Evolutionary conservation across 2,329 filamentous ascomycete species (phyloP), one percentile per base, ranked within the genome.

Genomic region (Cladosporium sp.): DNA sequence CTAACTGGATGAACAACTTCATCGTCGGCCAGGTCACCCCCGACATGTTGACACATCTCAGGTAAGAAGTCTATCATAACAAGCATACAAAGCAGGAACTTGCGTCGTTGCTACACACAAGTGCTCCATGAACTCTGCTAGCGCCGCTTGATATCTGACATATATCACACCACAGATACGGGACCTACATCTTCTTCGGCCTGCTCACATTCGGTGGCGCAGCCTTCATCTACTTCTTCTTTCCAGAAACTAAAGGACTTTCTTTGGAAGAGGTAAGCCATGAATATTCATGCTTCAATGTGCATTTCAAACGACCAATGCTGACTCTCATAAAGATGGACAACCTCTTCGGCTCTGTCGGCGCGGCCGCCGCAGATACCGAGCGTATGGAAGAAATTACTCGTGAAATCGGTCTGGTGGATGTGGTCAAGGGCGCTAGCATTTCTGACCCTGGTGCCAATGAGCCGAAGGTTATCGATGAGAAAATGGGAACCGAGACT

Each of bases 351-450:
- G 61, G 61, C 29, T 59, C 78, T 3, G 78, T 82, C 54, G 84
- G 85, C n/a, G 77, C 80, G 2, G 84, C 84, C 0, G 76, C 80
- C 43, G 80, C 82, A 1, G 85, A 89, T 61, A 75, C 79, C 47
- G 82, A 86, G 68, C 78, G 85, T 22, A 88, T 88, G 83, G 76
- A 77, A n/a, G 80, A 85, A 64, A 87, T 89, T 60, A 84, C 88
- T 64, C 70, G 73, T 27, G 84, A 88, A 59, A 82, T 89, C 54
- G 86, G 86, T 0, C 70, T 88, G 47, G 69, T 73, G 7, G 62
- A 70, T 20, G 50, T 59, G 24, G 54, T 64, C 6, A 58, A 55
- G 15, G 48, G 51, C 6, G 55, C 53, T 19, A 59, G 58, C 27
- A 53, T 60, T 6, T 41, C 47, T 15, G 47, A 11, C 2, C 27